These are phyloP conservation scores for Aechmea fasciata DNA, from an alignment of 176 grass and related monocot species.

Conservation along the genomic window DNA sequence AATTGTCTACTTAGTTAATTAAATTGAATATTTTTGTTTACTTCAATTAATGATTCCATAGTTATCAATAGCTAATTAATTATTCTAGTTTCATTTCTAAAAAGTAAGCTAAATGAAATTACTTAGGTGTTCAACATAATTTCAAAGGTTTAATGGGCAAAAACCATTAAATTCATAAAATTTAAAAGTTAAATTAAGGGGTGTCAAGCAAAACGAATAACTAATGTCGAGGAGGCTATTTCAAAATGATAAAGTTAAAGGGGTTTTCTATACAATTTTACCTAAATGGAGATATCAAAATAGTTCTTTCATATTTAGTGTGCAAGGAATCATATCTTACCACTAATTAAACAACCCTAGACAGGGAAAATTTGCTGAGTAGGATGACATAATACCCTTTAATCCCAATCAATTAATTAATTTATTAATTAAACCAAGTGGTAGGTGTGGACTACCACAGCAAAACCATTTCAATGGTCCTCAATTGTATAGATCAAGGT, in stretches of 20 bases:
- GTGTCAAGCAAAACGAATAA: too few relatives aligned
- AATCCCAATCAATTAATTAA: not conserved
- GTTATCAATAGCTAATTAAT: too few relatives aligned
- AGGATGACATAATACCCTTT: not conserved
- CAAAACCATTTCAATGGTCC: not conserved
- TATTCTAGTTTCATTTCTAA: too few relatives aligned
- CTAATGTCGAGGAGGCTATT: too few relatives aligned
- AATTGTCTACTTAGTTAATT: slow-evolving; percentile 16
- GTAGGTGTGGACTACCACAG: not conserved
- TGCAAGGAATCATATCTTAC: slow-evolving; percentile 22
- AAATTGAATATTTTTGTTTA: slow-evolving; percentile 15
- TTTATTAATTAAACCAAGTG: not conserved
- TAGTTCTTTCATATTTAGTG: slow-evolving; percentile 3
- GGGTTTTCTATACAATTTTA: too few relatives aligned
- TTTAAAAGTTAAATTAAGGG: too few relatives aligned
- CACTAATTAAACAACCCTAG: not conserved
- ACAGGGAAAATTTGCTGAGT: too few relatives aligned
- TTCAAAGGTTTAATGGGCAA: too few relatives aligned
- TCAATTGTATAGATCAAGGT: not conserved
- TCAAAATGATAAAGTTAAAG: too few relatives aligned
- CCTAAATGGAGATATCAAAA: not conserved
- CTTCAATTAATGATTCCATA: not conserved
- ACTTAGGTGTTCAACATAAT: too few relatives aligned
- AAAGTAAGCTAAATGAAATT: too few relatives aligned
- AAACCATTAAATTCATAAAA: too few relatives aligned